These are phyloP conservation scores for Coniochaeta sp. DNA, from an alignment of 2,329 filamentous ascomycete species.

Conservation along the genomic window DNA sequence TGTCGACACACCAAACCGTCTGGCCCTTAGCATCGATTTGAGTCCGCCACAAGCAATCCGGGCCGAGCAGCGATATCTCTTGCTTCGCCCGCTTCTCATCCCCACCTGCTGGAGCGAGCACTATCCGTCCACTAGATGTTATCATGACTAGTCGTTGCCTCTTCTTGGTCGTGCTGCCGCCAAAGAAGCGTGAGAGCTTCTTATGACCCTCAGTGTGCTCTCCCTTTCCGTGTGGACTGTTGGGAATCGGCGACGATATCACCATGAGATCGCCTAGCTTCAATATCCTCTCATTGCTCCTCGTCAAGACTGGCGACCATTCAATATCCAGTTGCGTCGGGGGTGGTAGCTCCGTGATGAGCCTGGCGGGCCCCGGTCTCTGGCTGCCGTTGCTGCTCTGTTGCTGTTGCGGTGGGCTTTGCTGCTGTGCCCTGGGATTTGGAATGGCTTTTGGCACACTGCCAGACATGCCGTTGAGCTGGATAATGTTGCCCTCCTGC, in stretches of 20 bases:
- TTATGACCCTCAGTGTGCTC: constrained; percentile 61
- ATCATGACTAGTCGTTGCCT: constrained; percentile 90
- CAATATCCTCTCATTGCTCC: constrained; percentile 86
- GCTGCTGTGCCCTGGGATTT: constrained; percentile 16
- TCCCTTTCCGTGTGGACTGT: constrained; percentile 64
- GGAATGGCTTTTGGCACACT: constrained; percentile 7
- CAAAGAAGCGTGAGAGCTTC: constrained; percentile 91
- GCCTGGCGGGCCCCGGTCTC: constrained; percentile 67
- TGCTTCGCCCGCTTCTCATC: constrained; percentile 94
- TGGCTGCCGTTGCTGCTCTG: constrained; percentile 28
- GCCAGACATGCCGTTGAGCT: constrained; percentile 53
- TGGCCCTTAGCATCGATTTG: constrained; percentile 83
- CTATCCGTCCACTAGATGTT: constrained; percentile 82
- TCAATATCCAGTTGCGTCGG: constrained; percentile 96
- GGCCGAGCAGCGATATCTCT: constrained; percentile 75
- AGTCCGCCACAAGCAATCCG: constrained; percentile 71
- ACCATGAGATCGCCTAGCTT: constrained; percentile 91
- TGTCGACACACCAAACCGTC: constrained; percentile 85
- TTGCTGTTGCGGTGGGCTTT: constrained; percentile 20
- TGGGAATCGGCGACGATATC: constrained; percentile 67
- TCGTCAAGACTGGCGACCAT: constrained; percentile 92
- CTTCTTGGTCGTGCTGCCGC: constrained; percentile 85
- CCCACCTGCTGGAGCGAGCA: constrained; percentile 83
- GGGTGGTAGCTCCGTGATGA: constrained; percentile 94
- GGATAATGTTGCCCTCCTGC: constrained; percentile 67